A percentile compares a stretch with the other conserved stretches of the same genome.
These are phyloP conservation scores for Botryotinia narcissicola DNA, from an alignment of 2,329 filamentous ascomycete genomes.

Conservation along the genomic window DNA sequence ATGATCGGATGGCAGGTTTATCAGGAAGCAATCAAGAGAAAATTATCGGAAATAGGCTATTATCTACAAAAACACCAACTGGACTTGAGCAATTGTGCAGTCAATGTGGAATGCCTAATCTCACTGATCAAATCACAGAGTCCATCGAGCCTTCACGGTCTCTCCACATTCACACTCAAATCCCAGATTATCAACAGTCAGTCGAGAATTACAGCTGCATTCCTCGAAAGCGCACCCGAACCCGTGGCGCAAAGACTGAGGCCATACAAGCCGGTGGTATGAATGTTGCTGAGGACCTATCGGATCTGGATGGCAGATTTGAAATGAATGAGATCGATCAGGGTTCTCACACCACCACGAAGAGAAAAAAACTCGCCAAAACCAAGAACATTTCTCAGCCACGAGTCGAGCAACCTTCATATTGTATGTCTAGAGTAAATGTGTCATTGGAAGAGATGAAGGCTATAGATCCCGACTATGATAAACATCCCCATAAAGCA, in stretches of 20 bases:
- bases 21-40: background rate
- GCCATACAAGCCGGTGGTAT: background rate
- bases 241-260: background rate
- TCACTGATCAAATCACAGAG: background rate
- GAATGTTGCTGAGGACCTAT: background rate
- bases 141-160: background rate
- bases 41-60: background rate
- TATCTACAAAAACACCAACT: background rate
- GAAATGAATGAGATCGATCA: background rate
- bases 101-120: background rate
- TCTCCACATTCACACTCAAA: background rate
- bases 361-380: background rate
- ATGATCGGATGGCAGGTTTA: background rate
- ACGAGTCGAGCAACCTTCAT: background rate
- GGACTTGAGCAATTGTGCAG: background rate
- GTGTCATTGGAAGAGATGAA: background rate
- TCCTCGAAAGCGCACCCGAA: background rate
- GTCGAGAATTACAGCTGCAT: background rate
- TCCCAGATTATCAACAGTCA: background rate
- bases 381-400: background rate
- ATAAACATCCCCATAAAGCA: background rate
- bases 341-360: background rate
- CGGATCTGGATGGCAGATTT: fast-evolving
- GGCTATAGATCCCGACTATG: background rate
- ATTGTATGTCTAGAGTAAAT: background rate